These are phyloP conservation scores for Claviceps africana DNA, from an alignment of 2,329 filamentous ascomycete species.

Conservation along the genomic window DNA sequence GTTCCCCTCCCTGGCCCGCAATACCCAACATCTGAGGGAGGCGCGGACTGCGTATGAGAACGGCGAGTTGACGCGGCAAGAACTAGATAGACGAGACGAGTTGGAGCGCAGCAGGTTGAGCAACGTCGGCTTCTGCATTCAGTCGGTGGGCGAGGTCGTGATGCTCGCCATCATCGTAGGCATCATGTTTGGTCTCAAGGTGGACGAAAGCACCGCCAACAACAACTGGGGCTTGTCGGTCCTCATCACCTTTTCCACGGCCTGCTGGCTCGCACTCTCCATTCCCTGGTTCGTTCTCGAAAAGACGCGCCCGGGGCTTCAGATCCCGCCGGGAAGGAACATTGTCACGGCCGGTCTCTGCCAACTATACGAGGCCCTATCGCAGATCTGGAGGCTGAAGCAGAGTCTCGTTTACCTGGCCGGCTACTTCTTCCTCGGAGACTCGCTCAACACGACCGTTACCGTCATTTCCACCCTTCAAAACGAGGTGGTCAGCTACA, in stretches of 20 bases:
- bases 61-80: slow-evolving; percentile 38
- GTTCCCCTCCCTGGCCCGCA: slow-evolving; percentile 25
- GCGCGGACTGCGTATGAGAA: slow-evolving; percentile 17
- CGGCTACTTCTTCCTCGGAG: slow-evolving; percentile 55
- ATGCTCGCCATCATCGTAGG: slow-evolving; percentile 52
- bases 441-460: slow-evolving; percentile 55
- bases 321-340: slow-evolving; percentile 23
- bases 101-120: slow-evolving; percentile 50
- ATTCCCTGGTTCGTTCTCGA: slow-evolving; percentile 55
- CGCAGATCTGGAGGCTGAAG: slow-evolving; percentile 48
- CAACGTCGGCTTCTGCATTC: slow-evolving; percentile 50
- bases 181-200: slow-evolving; percentile 46
- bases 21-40: slow-evolving; percentile 20
- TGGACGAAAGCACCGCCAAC: slow-evolving; percentile 41
- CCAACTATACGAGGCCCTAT: slow-evolving; percentile 44
- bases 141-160: slow-evolving; percentile 46
- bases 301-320: slow-evolving; percentile 45
- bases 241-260: slow-evolving; percentile 50
- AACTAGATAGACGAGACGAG: slow-evolving; percentile 47
- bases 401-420: slow-evolving; percentile 53
- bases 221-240: slow-evolving; percentile 56
- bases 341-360: slow-evolving; percentile 46
- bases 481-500: slow-evolving; percentile 50
- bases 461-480: slow-evolving; percentile 54
- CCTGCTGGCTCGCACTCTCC: slow-evolving; percentile 48